Conservation (phyloP, 257 asterid genomes). For the Petunia axillaris region DNA sequence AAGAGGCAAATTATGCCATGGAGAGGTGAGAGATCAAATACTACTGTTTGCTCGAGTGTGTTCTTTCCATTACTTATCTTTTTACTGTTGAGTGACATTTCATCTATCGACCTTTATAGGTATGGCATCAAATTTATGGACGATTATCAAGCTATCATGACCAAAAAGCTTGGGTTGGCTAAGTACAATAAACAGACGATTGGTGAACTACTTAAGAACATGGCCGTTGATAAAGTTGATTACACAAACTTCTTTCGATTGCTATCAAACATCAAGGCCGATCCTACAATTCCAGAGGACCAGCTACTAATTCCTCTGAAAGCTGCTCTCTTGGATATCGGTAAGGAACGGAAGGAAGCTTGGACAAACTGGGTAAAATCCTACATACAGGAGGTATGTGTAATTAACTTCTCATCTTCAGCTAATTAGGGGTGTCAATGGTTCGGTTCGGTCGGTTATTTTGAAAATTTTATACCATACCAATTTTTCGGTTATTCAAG, state of each 20-base stretch:
- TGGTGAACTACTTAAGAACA: constrained; percentile 85
- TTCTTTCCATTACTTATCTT: neutral
- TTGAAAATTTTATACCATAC: no score
- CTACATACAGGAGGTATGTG: constrained; percentile 77
- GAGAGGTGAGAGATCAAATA: constrained; percentile 61
- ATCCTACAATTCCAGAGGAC: constrained; percentile 58
- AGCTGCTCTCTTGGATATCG: constrained; percentile 93
- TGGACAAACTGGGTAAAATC: constrained; percentile 91
- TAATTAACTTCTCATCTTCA: neutral
- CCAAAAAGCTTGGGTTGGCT: constrained; percentile 85
- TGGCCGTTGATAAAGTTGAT: constrained; percentile 98
- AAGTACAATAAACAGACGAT: constrained; percentile 90
- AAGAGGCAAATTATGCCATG: constrained; percentile 83
- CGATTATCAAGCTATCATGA: constrained; percentile 91
- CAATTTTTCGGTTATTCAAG: no score
- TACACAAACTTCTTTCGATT: constrained; percentile 95
- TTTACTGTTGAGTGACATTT: constrained; percentile 19
- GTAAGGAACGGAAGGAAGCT: constrained; percentile 90
- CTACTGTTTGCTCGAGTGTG: neutral
- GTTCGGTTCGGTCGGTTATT: no score
- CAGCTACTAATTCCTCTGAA: constrained; percentile 80
- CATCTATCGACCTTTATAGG: constrained; percentile 40
- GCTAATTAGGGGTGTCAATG: no score
- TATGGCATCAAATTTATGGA: constrained; percentile 96
- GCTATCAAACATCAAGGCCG: constrained; percentile 87